phyloP scores from a whole-genome alignment of 306 rosid species.

The Malus domestica region DNA sequence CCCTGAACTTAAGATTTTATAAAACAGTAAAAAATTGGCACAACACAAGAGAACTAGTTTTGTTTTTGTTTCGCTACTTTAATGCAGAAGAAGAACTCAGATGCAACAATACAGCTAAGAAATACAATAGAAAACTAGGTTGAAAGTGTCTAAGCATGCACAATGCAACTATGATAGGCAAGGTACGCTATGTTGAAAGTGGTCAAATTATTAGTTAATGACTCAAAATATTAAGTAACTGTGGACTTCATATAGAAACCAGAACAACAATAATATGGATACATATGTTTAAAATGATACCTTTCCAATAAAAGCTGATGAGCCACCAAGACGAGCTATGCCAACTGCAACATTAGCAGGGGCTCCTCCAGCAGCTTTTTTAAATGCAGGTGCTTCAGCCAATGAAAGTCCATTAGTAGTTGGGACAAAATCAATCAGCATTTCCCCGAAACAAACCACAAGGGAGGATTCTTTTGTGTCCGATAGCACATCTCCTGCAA shows the following conservation, averaged over 20 bases:
- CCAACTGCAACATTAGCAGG: constrained; percentile 99
- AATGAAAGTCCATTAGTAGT: constrained; percentile 68
- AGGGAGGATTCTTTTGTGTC: constrained; percentile 67
- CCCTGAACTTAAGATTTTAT: background rate
- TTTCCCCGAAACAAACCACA: constrained; percentile 90
- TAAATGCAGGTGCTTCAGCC: constrained; percentile 87
- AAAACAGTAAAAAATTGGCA: background rate
- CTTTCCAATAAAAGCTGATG: constrained; percentile 93
- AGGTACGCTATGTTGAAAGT: background rate
- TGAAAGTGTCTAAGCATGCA: background rate
- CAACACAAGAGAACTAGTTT: background rate
- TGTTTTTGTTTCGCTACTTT: background rate
- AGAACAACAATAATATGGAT: constrained; percentile 9
- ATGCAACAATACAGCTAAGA: background rate
- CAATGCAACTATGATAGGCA: background rate
- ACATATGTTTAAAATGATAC: constrained; percentile 26
- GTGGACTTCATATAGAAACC: background rate
- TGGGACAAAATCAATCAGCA: constrained; percentile 97
- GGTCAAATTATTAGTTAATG: background rate
- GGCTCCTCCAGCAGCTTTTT: constrained; percentile 97
- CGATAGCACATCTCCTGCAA: constrained; percentile 41
- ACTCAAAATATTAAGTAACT: background rate
- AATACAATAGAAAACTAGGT: background rate
- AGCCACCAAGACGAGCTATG: constrained; percentile 87
- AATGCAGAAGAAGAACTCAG: background rate